Conservation (phyloP, 129 eudicot genomes). For the Flaveria bidentis region DNA sequence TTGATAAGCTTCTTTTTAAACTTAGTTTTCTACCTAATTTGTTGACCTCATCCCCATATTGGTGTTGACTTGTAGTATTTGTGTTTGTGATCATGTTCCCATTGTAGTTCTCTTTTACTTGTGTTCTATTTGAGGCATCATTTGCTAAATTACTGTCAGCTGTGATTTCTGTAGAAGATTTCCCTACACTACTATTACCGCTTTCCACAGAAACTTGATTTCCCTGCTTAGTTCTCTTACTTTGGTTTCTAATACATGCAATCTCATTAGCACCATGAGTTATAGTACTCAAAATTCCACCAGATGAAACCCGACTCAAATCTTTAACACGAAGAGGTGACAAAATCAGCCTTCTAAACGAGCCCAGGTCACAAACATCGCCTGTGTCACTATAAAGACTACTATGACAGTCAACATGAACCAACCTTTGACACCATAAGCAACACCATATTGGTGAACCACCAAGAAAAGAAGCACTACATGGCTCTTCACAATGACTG, state of each 20-base stretch:
- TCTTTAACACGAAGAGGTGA: constrained; percentile 84
- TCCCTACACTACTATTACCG: constrained; percentile 45
- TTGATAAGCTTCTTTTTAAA: constrained; percentile 58
- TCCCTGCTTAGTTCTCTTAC: constrained; percentile 66
- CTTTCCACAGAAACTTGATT: constrained; percentile 48
- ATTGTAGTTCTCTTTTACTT: constrained; percentile 56
- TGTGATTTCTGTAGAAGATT: constrained; percentile 50
- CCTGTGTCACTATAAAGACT: constrained; percentile 79
- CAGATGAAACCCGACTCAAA: constrained; percentile 54
- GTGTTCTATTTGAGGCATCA: constrained; percentile 44
- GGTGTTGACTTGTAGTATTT: constrained; percentile 46
- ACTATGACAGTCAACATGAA: constrained; percentile 92
- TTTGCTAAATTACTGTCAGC: constrained; percentile 39
- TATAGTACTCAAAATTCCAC: constrained; percentile 79
- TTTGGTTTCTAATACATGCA: constrained; percentile 87
- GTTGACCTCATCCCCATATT: constrained; percentile 41
- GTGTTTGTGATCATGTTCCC: constrained; percentile 29
- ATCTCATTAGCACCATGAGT: constrained; percentile 96
- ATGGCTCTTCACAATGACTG: constrained; percentile 93
- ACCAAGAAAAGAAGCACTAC: constrained; percentile 84
- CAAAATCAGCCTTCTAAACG: constrained; percentile 71
- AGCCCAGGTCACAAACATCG: constrained; percentile 91
- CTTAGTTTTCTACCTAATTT: constrained; percentile 50
- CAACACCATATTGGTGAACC: constrained; percentile 92
- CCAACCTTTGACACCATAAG: constrained; percentile 41